Conservation (phyloP, 495 filamentous ascomycete species). For the Rusavskia elegans region DNA sequence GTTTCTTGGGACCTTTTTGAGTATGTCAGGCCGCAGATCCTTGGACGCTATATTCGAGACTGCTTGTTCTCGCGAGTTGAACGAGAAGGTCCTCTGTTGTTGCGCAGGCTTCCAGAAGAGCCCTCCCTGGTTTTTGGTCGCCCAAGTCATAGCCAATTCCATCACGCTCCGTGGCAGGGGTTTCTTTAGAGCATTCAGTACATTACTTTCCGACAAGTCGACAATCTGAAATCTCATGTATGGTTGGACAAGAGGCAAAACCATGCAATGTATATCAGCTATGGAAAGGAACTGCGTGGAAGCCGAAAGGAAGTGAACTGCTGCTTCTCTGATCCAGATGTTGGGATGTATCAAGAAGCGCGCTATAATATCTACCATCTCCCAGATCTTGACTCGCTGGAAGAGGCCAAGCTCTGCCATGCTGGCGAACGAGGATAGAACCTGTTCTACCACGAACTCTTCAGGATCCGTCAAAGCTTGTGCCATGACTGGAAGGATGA, state of each 20-base stretch:
- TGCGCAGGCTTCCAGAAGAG: conserved; percentile 71
- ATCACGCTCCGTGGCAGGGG: conserved; percentile 66
- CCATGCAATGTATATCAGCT: conserved; percentile 69
- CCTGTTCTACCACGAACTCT: conserved; percentile 86
- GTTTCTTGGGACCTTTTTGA: conserved; percentile 39
- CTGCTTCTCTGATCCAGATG: conserved; percentile 83
- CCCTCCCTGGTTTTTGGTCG: conserved; percentile 58
- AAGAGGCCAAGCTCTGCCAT: conserved; percentile 82
- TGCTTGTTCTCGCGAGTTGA: conserved; percentile 34
- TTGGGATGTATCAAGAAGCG: conserved; percentile 90
- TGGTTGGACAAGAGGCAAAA: conserved; percentile 60
- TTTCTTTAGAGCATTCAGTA: conserved; percentile 74
- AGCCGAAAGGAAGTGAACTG: conserved; percentile 64
- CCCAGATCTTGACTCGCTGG: conserved; percentile 70
- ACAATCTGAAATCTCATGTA: conserved; percentile 60
- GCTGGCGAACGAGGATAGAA: conserved; percentile 72
- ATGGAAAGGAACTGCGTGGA: conserved; percentile 60
- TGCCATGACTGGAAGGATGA: conserved; percentile 89
- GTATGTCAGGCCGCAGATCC: conserved; percentile 17
- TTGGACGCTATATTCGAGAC: conserved; percentile 29
- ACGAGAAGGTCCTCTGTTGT: conserved; percentile 47
- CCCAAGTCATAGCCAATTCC: conserved; percentile 78
- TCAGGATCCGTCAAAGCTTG: conserved; percentile 94
- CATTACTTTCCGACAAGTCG: conserved; percentile 48
- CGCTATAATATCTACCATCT: conserved; percentile 62